Conservation (phyloP, 345 rosid species). For the Salix udensis region DNA sequence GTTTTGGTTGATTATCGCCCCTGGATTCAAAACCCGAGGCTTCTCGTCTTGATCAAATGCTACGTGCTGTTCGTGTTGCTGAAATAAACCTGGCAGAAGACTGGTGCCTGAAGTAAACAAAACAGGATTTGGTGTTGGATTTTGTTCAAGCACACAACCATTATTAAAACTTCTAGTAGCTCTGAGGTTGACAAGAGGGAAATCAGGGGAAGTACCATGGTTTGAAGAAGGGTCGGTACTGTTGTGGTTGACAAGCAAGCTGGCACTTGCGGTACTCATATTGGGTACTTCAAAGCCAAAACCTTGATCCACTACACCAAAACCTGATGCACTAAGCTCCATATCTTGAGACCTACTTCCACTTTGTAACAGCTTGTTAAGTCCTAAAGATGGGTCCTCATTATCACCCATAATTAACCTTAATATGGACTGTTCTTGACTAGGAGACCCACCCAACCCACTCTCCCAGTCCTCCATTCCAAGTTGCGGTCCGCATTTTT, state of each 20-base stretch:
- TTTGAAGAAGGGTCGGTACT: constrained; percentile 33
- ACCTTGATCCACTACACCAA: constrained; percentile 61
- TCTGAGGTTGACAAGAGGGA: constrained; percentile 24
- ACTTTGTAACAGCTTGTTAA: constrained; percentile 53
- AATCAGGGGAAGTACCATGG: constrained; percentile 23
- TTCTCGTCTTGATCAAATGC: constrained; percentile 37
- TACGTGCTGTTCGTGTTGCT: constrained; percentile 21
- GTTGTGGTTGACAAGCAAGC: constrained; percentile 21
- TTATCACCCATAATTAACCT: constrained; percentile 68
- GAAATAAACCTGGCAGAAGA: constrained; percentile 22
- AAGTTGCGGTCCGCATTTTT: constrained; percentile 48
- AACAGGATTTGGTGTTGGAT: constrained; percentile 19
- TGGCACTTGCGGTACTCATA: constrained; percentile 4
- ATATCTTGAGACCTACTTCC: constrained; percentile 27
- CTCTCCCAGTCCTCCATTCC: constrained; percentile 68
- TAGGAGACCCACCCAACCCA: constrained; percentile 52
- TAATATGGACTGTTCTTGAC: constrained; percentile 62
- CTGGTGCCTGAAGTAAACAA: constrained; percentile 9
- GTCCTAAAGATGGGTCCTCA: constrained; percentile 57
- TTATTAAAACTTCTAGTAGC: constrained; percentile 13
- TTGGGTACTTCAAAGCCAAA: constrained; percentile 45
- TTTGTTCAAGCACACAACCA: constrained; percentile 16
- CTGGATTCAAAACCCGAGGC: constrained; percentile 45
- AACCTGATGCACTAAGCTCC: constrained; percentile 48
- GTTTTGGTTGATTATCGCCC: constrained; percentile 42